A percentile compares a stretch with the other conserved stretches of the same genome.
Conservation (phyloP, 129 eudicot genomes). For the Rutidosis leptorrhynchoides region DNA sequence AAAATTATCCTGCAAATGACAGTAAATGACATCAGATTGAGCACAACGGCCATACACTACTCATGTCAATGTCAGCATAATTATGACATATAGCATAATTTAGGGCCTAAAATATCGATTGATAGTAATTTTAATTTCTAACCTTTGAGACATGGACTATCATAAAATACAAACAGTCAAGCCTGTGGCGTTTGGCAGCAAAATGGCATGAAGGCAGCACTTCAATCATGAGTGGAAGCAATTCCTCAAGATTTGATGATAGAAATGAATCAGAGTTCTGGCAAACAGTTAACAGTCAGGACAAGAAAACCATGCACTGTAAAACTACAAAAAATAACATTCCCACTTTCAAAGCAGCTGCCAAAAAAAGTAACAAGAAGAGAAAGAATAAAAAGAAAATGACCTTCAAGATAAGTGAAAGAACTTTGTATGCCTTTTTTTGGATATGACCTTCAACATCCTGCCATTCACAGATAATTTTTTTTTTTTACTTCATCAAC, state of each 20-base stretch:
- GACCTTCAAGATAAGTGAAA: constrained; percentile 74
- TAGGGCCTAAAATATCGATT: too few species aligned
- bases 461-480: constrained; percentile 35
- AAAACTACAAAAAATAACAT: too few species aligned
- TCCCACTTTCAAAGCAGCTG: too few species aligned
- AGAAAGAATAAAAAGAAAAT: constrained; percentile 8
- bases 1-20: constrained; percentile 48
- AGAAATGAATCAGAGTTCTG: constrained; percentile 63
- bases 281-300: too few species aligned
- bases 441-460: constrained; percentile 70
- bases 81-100: too few species aligned
- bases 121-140: too few species aligned
- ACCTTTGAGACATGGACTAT: constrained; percentile 78
- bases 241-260: constrained; percentile 58
- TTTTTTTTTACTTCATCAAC: too few species aligned
- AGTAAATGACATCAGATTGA: constrained; percentile 20
- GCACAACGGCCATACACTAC: too few species aligned
- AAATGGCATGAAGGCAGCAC: constrained; percentile 79
- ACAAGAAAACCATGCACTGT: too few species aligned
- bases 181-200: constrained; percentile 93
- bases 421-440: constrained; percentile 91
- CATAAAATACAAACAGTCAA: constrained; percentile 72
- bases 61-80: too few species aligned
- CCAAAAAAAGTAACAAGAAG: too few species aligned
- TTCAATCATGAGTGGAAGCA: constrained; percentile 75